These are phyloP conservation scores for Talaromyces sp. DNA, from an alignment of 2,329 filamentous ascomycete genomes.

Conservation along the genomic window DNA sequence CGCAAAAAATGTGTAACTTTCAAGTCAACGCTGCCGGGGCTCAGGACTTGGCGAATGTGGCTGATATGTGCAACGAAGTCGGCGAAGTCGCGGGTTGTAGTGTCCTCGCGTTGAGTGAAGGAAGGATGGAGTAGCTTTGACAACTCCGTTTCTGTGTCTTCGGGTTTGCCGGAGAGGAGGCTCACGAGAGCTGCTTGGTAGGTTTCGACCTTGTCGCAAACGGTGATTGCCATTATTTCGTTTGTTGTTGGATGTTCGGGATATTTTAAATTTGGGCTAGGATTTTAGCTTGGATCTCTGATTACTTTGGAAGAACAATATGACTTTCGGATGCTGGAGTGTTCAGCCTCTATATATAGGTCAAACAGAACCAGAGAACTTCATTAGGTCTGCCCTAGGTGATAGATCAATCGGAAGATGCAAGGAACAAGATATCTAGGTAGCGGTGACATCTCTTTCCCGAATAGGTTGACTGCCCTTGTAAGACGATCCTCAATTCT, in stretches of 20 bases:
- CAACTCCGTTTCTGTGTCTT: slow-evolving; percentile 10
- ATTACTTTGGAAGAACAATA: too few species aligned
- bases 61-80: slow-evolving; percentile 11
- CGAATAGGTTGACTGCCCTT: background rate
- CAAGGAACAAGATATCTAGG: background rate
- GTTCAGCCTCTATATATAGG: background rate
- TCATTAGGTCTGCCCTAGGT: background rate
- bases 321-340: too few species aligned
- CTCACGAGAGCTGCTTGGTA: slow-evolving; percentile 10
- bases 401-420: background rate
- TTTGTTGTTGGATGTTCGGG: too few species aligned
- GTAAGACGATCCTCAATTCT: background rate
- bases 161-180: slow-evolving; percentile 7
- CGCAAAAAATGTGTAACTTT: slow-evolving; percentile 6
- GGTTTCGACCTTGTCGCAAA: slow-evolving; percentile 11
- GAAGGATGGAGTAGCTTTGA: slow-evolving; percentile 9
- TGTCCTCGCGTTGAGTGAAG: slow-evolving; percentile 10
- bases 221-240: background rate
- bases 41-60: slow-evolving; percentile 1
- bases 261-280: too few species aligned
- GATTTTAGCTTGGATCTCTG: too few species aligned
- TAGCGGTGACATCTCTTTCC: background rate
- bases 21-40: slow-evolving; percentile 1
- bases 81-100: slow-evolving; percentile 9
- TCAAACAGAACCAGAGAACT: background rate